Evolutionary conservation across 2,329 filamentous ascomycete species (phyloP), one percentile per base, ranked within the genome.

Genomic region (Parafenestella ontariensis): DNA sequence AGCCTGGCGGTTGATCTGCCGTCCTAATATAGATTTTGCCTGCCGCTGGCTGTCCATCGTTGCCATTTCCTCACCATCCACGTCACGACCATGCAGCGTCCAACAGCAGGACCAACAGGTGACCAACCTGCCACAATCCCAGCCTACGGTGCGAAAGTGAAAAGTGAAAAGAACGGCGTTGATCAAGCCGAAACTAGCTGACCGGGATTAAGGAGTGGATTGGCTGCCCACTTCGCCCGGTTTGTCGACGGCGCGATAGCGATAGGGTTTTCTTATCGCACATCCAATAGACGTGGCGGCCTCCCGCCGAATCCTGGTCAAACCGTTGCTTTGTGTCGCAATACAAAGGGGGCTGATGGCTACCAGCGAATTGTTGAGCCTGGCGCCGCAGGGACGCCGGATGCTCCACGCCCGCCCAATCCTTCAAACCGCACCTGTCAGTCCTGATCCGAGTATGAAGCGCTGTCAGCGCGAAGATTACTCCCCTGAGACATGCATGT

Each of bases 141-240:
- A 43, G 37, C 47, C 41, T 44, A 47, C 52, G 55, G 58, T 17
- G 13, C 31, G n/a, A 13, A 13, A 15, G 31, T 34, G 31, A 41
- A 49, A 47, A 36, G 20, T 24, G 37, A 7, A 44, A 52, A 48
- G 55, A 51, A 56, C 62, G 58, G 59, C 54, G 68, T 48, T 68
- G 68, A 70, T 73, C 69, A 71, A 69, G 65, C 64, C 58, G 57
- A 64, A 57, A 56, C 59, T 56, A 61, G 56, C 51, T 55, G 58
- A 55, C 61, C 56, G 49, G 9, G 55, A 53, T 54, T 56, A 50
- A 53, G 61, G 54, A 64, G 59, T 56, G 61, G 59, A 45, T 42
- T 46, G 59, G 59, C 58, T 60, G 59, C 57, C 60, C 58, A 49
- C 59, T 58, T 52, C 44, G 49, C 55, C 51, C 52, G 56, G 49